Conservation (phyloP, 163 green algal genomes). For the Coccomyxa subellipsoidea region DNA sequence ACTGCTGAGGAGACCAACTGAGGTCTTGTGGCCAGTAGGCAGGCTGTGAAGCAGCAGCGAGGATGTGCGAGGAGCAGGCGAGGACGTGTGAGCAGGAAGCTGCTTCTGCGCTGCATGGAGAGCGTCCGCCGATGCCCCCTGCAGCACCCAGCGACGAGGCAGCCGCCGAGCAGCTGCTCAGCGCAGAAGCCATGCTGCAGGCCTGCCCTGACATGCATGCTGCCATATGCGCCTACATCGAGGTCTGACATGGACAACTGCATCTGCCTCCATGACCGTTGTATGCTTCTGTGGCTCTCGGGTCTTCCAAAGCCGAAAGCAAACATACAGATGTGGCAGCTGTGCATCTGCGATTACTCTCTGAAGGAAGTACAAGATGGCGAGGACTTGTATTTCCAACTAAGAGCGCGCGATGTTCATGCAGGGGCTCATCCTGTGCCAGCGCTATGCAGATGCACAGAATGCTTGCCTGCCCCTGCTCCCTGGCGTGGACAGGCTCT, state of each 20-base stretch:
- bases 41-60: not conserved
- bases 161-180: conserved; percentile 5
- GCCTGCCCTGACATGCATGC: not conserved
- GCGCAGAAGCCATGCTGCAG: not conserved
- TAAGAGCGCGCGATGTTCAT: not conserved
- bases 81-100: not conserved
- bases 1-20: not conserved
- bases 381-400: no score
- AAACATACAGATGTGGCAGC: no score
- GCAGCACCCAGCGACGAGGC: not conserved
- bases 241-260: not conserved
- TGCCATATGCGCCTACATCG: not conserved
- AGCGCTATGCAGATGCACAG: not conserved
- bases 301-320: no score
- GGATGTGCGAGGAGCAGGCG: not conserved
- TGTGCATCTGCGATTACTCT: no score
- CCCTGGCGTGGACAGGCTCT: not conserved
- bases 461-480: not conserved
- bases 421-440: not conserved
- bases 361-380: no score
- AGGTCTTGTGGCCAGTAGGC: not conserved
- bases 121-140: not conserved
- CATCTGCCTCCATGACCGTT: not conserved
- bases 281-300: not conserved
- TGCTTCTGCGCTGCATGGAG: not conserved